A percentile compares a stretch with the other conserved stretches of the same genome.
Conservation (phyloP, 2,329 filamentous ascomycete genomes). For the Fusarium chlamydosporum region DNA sequence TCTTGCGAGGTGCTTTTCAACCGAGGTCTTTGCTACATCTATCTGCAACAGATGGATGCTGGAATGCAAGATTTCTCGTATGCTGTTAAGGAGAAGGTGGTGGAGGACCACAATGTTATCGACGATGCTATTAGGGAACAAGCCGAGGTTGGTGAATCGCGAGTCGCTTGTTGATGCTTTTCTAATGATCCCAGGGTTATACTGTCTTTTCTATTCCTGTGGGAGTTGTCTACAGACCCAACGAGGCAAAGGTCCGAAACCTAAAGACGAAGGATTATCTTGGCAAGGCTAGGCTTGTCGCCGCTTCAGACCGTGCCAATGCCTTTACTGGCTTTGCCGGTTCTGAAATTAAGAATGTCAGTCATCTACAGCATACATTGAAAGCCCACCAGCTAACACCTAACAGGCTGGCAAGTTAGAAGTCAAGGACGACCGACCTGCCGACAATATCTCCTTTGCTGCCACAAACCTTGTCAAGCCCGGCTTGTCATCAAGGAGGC, state of each 20-base stretch:
- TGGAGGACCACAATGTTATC: slow-evolving; percentile 96
- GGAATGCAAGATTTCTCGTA: slow-evolving; percentile 92
- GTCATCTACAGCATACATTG: slow-evolving; percentile 46
- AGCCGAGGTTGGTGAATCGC: slow-evolving; percentile 77
- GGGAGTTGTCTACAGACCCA: slow-evolving; percentile 93
- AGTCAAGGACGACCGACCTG: slow-evolving; percentile 82
- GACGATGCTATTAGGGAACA: slow-evolving; percentile 95
- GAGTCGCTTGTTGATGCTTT: background rate
- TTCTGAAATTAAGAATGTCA: slow-evolving; percentile 81
- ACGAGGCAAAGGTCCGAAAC: slow-evolving; percentile 98
- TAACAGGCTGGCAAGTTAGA: slow-evolving; percentile 64
- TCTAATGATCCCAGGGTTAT: slow-evolving; percentile 77
- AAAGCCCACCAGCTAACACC: slow-evolving; percentile 31
- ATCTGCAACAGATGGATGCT: slow-evolving; percentile 89
- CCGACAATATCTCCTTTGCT: slow-evolving; percentile 89
- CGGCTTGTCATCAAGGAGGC: slow-evolving; percentile 81
- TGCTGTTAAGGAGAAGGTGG: slow-evolving; percentile 95
- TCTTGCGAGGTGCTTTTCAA: slow-evolving; percentile 99
- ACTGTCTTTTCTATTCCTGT: slow-evolving; percentile 99
- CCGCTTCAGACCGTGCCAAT: slow-evolving; percentile 84
- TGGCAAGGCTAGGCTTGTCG: slow-evolving; percentile 93
- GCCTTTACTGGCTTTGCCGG: slow-evolving; percentile 86
- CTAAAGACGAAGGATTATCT: slow-evolving; percentile 98
- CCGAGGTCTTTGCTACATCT: slow-evolving; percentile 96
- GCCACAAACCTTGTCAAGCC: slow-evolving; percentile 94